These are phyloP conservation scores for Aegilops bicornis DNA, from an alignment of 176 grass and related monocot genomes.

Conservation along the genomic window DNA sequence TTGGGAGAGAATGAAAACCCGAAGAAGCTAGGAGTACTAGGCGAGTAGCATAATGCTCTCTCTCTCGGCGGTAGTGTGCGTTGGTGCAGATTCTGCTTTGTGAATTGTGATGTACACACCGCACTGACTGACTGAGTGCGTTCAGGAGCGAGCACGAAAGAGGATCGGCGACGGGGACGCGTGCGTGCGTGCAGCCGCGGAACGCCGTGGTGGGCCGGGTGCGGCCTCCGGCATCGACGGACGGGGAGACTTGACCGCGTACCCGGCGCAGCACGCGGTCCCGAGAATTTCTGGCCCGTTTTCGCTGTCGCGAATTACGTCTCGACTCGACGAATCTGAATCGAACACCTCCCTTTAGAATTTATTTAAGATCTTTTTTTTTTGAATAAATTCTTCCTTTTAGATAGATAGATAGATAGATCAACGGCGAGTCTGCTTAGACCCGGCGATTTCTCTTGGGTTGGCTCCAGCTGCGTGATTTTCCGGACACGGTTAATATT, in stretches of 20 bases:
- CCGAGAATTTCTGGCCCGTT: background rate
- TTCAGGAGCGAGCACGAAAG: background rate
- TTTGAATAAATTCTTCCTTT: no score
- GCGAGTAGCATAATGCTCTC: background rate
- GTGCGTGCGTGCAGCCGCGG: slow-evolving; percentile 8
- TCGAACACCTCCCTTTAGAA: background rate
- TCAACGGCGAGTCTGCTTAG: background rate
- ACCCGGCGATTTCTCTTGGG: background rate
- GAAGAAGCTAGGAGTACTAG: background rate
- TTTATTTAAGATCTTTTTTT: no score
- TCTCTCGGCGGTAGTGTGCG: background rate
- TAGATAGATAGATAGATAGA: background rate
- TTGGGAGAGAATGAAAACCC: background rate
- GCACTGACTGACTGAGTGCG: background rate
- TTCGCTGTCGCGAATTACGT: background rate
- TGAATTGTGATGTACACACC: background rate
- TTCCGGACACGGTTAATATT: background rate
- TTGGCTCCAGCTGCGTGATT: no score
- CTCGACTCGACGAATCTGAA: background rate
- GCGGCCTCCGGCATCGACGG: no score
- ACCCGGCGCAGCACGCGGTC: slow-evolving; percentile 9
- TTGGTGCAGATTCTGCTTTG: background rate
- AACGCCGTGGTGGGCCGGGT: slow-evolving; percentile 4
- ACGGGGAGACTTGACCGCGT: background rate
- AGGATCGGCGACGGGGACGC: background rate